Conservation (phyloP, 805 yeast genomes). For the Maudiozyma pseudohumilis region DNA sequence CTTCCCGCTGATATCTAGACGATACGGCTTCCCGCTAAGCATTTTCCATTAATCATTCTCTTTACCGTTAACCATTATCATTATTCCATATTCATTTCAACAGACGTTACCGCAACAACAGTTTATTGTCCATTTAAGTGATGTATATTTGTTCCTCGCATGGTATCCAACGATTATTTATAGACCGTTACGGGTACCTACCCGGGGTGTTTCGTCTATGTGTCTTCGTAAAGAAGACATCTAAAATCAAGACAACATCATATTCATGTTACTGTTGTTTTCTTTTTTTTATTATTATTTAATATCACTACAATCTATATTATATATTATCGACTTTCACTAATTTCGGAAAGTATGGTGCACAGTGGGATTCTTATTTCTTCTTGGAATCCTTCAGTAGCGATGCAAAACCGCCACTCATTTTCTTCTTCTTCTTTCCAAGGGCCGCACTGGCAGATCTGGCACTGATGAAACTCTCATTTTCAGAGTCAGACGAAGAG, state of each 20-base stretch:
- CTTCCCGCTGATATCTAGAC: too few species aligned
- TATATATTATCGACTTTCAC: background rate
- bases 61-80: too few species aligned
- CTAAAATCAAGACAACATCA: background rate
- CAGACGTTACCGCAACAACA: too few species aligned
- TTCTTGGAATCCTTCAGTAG: conserved; percentile 38
- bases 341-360: background rate
- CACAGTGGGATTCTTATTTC: conserved; percentile 3
- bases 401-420: conserved; percentile 38
- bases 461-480: conserved; percentile 34
- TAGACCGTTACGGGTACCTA: too few species aligned
- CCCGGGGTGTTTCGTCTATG: background rate
- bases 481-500: conserved; percentile 14
- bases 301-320: background rate
- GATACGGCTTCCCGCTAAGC: too few species aligned
- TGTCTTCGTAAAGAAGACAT: background rate
- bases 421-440: conserved; percentile 25
- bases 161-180: background rate
- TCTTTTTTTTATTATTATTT: too few species aligned
- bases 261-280: too few species aligned
- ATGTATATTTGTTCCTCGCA: background rate
- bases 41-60: too few species aligned
- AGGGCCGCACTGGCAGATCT: conserved; percentile 36
- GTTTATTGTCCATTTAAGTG: too few species aligned
- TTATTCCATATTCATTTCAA: too few species aligned